phyloP scores from a whole-genome alignment of 1,284 basidiomycete genomes.

The Ceratobasidium sp. region DNA sequence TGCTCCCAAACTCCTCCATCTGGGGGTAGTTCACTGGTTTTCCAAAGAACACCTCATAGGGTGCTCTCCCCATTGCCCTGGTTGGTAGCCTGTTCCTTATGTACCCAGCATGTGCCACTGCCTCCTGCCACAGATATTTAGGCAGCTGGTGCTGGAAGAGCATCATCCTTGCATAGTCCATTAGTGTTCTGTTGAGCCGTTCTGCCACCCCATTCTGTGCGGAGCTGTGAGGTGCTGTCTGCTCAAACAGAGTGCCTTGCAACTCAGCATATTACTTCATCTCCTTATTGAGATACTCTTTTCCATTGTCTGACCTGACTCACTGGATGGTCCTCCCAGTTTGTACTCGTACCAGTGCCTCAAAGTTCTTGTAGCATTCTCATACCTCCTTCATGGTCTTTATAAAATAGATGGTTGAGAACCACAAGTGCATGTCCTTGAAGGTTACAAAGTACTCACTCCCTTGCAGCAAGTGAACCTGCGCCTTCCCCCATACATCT shows the following conservation, averaged over 20 bases:
- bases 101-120: slow-evolving; percentile 15
- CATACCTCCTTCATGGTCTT: slow-evolving; percentile 50
- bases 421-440: slow-evolving; percentile 49
- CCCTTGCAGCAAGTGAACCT: too few relatives aligned
- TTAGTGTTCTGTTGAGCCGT: slow-evolving; percentile 31
- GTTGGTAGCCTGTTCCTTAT: slow-evolving; percentile 10
- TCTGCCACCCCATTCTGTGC: slow-evolving; percentile 44
- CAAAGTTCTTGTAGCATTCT: slow-evolving; percentile 49
- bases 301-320: slow-evolving; percentile 49
- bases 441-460: slow-evolving; percentile 54
- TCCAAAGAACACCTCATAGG: slow-evolving; percentile 13
- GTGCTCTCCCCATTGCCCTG: slow-evolving; percentile 12
- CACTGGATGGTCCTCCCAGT: slow-evolving; percentile 40
- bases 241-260: slow-evolving; percentile 46
- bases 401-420: slow-evolving; percentile 44
- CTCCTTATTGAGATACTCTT: slow-evolving; percentile 49
- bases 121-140: slow-evolving; percentile 27
- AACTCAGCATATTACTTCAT: slow-evolving; percentile 39
- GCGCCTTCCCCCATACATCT: slow-evolving; percentile 57
- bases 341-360: slow-evolving; percentile 50
- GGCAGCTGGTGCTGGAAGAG: slow-evolving; percentile 20
- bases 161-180: slow-evolving; percentile 17
- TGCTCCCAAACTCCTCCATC: slow-evolving; percentile 17
- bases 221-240: slow-evolving; percentile 17
- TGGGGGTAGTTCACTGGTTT: background rate